A percentile compares a stretch with the other conserved stretches of the same genome.
Conservation (phyloP, 805 yeast species). For the Ogataea chonburiensis region DNA sequence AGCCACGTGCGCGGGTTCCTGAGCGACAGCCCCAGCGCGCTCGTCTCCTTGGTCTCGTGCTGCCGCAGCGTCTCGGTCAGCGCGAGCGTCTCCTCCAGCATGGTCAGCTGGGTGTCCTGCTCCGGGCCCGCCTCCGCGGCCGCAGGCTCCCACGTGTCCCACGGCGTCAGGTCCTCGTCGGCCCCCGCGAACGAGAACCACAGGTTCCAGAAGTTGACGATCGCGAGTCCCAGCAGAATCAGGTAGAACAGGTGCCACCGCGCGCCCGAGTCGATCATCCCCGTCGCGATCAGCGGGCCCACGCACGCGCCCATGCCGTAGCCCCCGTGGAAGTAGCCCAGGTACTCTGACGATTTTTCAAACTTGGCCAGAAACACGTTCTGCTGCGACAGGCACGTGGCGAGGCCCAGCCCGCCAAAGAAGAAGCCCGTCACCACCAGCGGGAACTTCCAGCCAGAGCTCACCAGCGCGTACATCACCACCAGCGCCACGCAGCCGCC, state of each 20-base stretch:
- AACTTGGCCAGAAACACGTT: slow-evolving; percentile 52
- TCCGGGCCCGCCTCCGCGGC: slow-evolving; percentile 4
- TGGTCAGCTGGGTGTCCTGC: slow-evolving; percentile 19
- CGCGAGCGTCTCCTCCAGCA: slow-evolving; percentile 22
- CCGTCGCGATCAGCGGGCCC: slow-evolving; percentile 64
- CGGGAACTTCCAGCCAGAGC: slow-evolving; percentile 49
- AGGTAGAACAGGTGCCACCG: slow-evolving; percentile 54
- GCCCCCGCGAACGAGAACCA: slow-evolving; percentile 49
- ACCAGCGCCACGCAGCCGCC: slow-evolving; percentile 39
- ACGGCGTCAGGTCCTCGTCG: slow-evolving; percentile 43
- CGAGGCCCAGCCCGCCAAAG: slow-evolving; percentile 59
- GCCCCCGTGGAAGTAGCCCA: slow-evolving; percentile 64
- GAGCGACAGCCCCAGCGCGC: slow-evolving; percentile 39
- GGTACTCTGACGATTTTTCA: slow-evolving; percentile 52
- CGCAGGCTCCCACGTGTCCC: slow-evolving; percentile 31
- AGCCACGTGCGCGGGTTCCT: slow-evolving; percentile 43
- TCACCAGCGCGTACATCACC: slow-evolving; percentile 45
- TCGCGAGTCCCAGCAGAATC: slow-evolving; percentile 44
- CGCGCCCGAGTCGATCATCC: slow-evolving; percentile 48
- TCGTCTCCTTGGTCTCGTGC: slow-evolving; percentile 26
- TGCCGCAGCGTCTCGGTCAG: slow-evolving; percentile 18
- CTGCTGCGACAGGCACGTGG: slow-evolving; percentile 47
- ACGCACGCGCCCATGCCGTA: slow-evolving; percentile 74
- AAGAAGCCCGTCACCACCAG: slow-evolving; percentile 49
- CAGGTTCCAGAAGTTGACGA: slow-evolving; percentile 35